These are phyloP conservation scores for Aeminium ludgeri DNA, from an alignment of 495 filamentous ascomycete genomes.

Conservation along the genomic window DNA sequence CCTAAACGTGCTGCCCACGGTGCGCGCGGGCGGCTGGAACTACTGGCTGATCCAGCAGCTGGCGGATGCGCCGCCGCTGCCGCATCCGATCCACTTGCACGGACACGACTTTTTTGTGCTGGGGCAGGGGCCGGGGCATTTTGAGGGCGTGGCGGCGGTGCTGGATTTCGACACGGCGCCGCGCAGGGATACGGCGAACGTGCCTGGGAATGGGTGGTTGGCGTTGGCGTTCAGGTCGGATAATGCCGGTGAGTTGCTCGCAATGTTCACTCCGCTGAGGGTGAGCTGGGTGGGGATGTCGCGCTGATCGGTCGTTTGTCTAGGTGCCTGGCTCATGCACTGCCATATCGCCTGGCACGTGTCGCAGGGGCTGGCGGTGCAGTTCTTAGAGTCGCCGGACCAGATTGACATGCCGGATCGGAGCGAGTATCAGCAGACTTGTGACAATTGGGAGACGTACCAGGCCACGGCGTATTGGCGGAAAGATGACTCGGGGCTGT, in stretches of 20 bases:
- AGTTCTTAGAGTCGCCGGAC: neutral
- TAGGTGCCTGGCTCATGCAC: neutral
- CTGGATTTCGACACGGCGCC: slow-evolving; percentile 19
- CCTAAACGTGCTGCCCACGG: slow-evolving; percentile 15
- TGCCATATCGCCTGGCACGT: neutral
- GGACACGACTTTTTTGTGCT: slow-evolving; percentile 28
- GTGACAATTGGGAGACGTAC: neutral
- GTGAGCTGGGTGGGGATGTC: too few species aligned
- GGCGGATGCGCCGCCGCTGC: slow-evolving; percentile 7
- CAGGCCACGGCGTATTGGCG: neutral
- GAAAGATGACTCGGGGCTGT: neutral
- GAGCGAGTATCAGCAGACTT: neutral
- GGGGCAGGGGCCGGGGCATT: slow-evolving; percentile 13
- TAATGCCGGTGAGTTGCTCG: too few species aligned
- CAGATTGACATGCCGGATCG: neutral
- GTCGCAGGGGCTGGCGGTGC: neutral
- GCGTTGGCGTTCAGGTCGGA: slow-evolving; percentile 23
- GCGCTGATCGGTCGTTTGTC: too few species aligned
- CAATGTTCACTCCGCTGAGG: too few species aligned
- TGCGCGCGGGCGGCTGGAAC: slow-evolving; percentile 16
- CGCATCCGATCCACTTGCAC: slow-evolving; percentile 29
- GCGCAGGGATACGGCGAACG: slow-evolving; percentile 23
- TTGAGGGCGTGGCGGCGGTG: slow-evolving; percentile 9
- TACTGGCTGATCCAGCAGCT: slow-evolving; percentile 25
- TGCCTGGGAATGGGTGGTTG: slow-evolving; percentile 23